phyloP scores from a whole-genome alignment of 2,329 filamentous ascomycete species.

The Xylariaceae sp. region DNA sequence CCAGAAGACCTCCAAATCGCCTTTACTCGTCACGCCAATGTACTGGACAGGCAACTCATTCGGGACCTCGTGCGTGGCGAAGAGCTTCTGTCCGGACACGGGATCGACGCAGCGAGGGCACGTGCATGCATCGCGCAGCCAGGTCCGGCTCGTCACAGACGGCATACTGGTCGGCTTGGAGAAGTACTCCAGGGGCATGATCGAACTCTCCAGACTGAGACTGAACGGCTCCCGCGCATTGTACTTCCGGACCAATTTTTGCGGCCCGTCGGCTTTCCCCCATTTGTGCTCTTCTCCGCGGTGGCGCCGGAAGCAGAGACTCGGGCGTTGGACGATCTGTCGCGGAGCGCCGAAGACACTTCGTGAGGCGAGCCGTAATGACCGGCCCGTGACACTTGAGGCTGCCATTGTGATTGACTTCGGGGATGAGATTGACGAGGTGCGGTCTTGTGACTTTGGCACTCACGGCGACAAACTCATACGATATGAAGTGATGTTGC shows the following conservation, averaged over 20 bases:
- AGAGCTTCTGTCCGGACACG: conserved; percentile 57
- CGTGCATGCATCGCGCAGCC: conserved; percentile 53
- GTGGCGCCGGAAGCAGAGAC: background rate
- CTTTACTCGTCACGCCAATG: conserved; percentile 30
- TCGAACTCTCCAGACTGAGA: background rate
- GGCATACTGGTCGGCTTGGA: background rate
- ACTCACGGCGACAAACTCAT: background rate
- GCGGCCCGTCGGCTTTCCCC: too few relatives aligned
- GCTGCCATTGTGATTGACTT: background rate
- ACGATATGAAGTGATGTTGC: too few relatives aligned
- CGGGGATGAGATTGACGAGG: background rate
- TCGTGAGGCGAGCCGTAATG: background rate
- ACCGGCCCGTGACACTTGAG: background rate
- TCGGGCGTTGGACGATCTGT: background rate
- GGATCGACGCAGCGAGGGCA: conserved; percentile 54
- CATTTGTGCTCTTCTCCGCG: background rate
- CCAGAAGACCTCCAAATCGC: conserved; percentile 57
- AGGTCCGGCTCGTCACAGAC: conserved; percentile 19
- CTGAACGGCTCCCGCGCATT: background rate
- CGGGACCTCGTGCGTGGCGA: conserved; percentile 61
- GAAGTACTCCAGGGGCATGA: background rate
- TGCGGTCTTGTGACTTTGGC: background rate
- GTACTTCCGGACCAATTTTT: background rate
- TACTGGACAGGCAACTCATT: conserved; percentile 35
- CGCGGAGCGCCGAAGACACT: background rate